Evolutionary conservation across 208 protist genomes (phyloP).

Genomic region (Hexamita inflata): DNA sequence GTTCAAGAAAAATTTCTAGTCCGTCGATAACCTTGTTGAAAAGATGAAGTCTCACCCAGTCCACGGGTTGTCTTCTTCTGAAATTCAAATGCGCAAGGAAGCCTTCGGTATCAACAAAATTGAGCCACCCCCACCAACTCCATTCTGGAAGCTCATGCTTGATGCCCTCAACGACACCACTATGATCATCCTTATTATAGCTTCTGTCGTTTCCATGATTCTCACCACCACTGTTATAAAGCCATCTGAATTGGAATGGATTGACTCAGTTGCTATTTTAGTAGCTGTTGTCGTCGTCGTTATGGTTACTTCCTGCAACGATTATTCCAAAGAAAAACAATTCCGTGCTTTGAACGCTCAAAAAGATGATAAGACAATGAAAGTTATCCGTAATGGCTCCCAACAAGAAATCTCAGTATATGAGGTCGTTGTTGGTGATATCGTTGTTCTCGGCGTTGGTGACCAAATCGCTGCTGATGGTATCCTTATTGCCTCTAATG

Average conservation of each 20-base stretch:
- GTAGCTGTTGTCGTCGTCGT: slow-evolving; percentile 76
- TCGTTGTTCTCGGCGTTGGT: slow-evolving; percentile 63
- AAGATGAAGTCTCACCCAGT: background rate
- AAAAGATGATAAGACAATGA: slow-evolving; percentile 59
- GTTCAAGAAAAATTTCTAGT: background rate
- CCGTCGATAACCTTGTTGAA: background rate
- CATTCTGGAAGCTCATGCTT: slow-evolving; percentile 60
- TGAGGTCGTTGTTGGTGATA: slow-evolving; percentile 63
- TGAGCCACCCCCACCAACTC: slow-evolving; percentile 45
- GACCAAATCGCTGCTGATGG: slow-evolving; percentile 74
- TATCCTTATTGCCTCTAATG: slow-evolving; percentile 58
- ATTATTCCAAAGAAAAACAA: slow-evolving; percentile 74
- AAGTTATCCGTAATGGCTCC: slow-evolving; percentile 50
- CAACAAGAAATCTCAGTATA: slow-evolving; percentile 53
- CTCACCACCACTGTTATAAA: slow-evolving; percentile 54
- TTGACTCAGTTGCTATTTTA: slow-evolving; percentile 85
- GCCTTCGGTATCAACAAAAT: slow-evolving; percentile 20
- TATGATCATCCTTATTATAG: slow-evolving; percentile 69
- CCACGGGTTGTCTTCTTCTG: background rate
- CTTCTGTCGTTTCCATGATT: slow-evolving; percentile 68
- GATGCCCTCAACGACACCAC: slow-evolving; percentile 67
- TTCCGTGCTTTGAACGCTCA: slow-evolving; percentile 75
- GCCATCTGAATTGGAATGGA: slow-evolving; percentile 54
- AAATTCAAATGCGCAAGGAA: background rate
- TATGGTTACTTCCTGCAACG: slow-evolving; percentile 69